phyloP scores from a whole-genome alignment of 768 basidiomycete genomes.

The Xerocomus spinulosus region DNA sequence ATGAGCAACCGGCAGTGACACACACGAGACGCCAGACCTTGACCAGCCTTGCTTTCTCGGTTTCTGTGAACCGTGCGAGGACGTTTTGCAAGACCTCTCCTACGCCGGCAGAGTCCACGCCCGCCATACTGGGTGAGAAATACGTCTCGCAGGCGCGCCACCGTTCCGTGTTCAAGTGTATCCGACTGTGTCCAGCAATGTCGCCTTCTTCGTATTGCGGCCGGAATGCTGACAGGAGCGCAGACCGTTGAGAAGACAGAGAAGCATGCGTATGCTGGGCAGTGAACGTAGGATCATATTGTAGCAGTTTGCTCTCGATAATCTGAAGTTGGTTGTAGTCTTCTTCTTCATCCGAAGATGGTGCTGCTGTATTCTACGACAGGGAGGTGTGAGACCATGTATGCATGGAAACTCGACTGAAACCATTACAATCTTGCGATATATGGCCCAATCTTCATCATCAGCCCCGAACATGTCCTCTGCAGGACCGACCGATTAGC shows the following conservation, averaged over 20 bases:
- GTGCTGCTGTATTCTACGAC: slow-evolving; percentile 57
- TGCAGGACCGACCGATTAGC: slow-evolving; percentile 24
- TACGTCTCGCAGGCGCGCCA: slow-evolving; percentile 90
- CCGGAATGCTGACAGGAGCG: slow-evolving; percentile 80
- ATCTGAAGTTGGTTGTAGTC: slow-evolving; percentile 64
- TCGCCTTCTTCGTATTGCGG: slow-evolving; percentile 77
- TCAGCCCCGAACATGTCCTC: slow-evolving; percentile 94
- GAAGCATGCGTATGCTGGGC: slow-evolving; percentile 77
- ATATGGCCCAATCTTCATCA: slow-evolving; percentile 96
- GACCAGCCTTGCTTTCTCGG: slow-evolving; percentile 68
- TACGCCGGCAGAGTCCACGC: slow-evolving; percentile 89
- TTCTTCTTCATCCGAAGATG: slow-evolving; percentile 88
- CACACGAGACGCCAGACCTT: slow-evolving; percentile 45
- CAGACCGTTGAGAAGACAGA: slow-evolving; percentile 70
- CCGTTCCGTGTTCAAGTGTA: slow-evolving; percentile 87
- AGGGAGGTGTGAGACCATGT: background rate
- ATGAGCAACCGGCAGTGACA: background rate
- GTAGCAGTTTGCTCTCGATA: slow-evolving; percentile 77
- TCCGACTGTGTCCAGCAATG: slow-evolving; percentile 61
- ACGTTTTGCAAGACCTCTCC: slow-evolving; percentile 89
- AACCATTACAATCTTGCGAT: slow-evolving; percentile 83
- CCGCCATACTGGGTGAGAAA: slow-evolving; percentile 92
- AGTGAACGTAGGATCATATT: slow-evolving; percentile 83
- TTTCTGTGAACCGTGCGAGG: slow-evolving; percentile 62
- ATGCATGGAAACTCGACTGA: background rate